These are phyloP conservation scores for Fennellomyces sp. DNA, from an alignment of 371 early-diverging fungal genomes.

Conservation along the genomic window DNA sequence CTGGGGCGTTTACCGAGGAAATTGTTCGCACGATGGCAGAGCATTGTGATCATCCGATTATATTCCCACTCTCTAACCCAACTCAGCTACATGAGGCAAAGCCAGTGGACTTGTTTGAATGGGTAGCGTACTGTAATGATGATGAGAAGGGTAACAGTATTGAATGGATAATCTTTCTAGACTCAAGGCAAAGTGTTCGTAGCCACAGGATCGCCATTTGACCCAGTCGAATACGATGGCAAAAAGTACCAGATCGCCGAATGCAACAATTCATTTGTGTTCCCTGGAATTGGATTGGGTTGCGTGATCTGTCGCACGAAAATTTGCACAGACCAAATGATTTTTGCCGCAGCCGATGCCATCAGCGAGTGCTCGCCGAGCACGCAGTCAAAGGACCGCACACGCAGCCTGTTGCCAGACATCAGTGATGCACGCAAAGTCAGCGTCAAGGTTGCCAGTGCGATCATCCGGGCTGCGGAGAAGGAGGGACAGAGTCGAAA, in stretches of 20 bases:
- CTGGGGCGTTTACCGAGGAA: constrained; percentile 28
- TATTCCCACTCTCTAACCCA: constrained; percentile 39
- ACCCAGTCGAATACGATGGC: constrained; percentile 23
- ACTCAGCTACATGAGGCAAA: constrained; percentile 20
- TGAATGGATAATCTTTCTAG: not conserved
- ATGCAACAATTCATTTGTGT: constrained; percentile 32
- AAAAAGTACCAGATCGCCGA: constrained; percentile 19
- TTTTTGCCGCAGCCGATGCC: constrained; percentile 17
- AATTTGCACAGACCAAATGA: constrained; percentile 21
- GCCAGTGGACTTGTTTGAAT: constrained; percentile 14
- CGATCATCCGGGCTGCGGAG: constrained; percentile 10
- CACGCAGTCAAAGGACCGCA: constrained; percentile 9
- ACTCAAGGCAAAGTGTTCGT: constrained; percentile 28
- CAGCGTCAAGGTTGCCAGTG: constrained; percentile 11
- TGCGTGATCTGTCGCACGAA: constrained; percentile 14
- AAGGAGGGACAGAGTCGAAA: constrained; percentile 9
- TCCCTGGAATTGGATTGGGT: constrained; percentile 39
- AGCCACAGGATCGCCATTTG: constrained; percentile 38
- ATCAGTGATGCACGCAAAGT: constrained; percentile 14
- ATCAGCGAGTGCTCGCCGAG: constrained; percentile 18
- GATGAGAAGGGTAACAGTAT: not conserved
- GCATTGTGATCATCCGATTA: constrained; percentile 23
- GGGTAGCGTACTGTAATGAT: constrained; percentile 8
- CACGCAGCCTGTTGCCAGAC: constrained; percentile 11
- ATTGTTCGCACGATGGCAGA: constrained; percentile 26